phyloP scores from a whole-genome alignment of 345 rosid genomes.

The Rhodamnia rubescens region DNA sequence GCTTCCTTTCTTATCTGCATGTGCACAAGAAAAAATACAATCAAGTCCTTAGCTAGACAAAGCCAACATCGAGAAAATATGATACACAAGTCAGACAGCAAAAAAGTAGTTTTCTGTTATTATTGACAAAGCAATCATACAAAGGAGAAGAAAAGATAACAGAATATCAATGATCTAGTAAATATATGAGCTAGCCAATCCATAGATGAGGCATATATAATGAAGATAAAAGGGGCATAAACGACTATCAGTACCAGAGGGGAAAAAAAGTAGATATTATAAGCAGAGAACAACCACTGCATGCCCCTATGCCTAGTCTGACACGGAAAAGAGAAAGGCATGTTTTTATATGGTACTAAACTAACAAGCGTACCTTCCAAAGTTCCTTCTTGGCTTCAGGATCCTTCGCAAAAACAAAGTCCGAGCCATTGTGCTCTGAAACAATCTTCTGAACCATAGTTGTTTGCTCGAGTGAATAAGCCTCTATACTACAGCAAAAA shows the following conservation, averaged over 20 bases:
- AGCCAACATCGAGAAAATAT: neutral
- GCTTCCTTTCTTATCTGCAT: constrained; percentile 88
- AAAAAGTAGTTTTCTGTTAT: neutral
- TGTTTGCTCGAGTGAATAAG: constrained; percentile 78
- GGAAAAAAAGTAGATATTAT: neutral
- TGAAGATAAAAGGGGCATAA: neutral
- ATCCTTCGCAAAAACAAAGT: constrained; percentile 80
- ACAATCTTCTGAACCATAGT: constrained; percentile 73
- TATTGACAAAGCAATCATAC: neutral
- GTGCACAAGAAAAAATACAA: neutral
- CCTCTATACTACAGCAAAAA: constrained; percentile 36
- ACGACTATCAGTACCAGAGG: neutral
- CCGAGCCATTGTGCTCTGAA: constrained; percentile 70
- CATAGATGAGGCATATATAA: neutral
- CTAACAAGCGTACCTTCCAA: constrained; percentile 51
- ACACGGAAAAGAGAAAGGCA: neutral
- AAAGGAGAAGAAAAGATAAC: neutral
- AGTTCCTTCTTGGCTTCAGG: constrained; percentile 81
- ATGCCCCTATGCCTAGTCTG: neutral
- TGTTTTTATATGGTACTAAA: neutral
- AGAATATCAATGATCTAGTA: neutral
- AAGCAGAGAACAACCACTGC: neutral
- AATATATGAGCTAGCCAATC: neutral
- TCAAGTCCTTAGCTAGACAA: neutral
- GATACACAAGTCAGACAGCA: neutral